These are phyloP conservation scores for Glycine soja DNA, from an alignment of 306 rosid species.

Conservation along the genomic window DNA sequence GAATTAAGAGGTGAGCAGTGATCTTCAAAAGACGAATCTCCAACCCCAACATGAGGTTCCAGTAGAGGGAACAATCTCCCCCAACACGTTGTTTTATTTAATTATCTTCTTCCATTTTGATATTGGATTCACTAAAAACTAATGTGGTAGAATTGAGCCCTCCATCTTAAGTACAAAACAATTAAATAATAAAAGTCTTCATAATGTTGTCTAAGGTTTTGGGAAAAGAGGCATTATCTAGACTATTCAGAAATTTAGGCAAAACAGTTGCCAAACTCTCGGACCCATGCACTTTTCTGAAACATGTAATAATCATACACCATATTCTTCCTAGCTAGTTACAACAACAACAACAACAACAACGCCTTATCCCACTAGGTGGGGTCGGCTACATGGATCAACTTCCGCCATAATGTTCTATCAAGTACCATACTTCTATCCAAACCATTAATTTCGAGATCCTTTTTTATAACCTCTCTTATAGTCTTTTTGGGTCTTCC, in stretches of 20 bases:
- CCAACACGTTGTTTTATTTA: constrained; percentile 30
- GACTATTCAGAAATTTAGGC: constrained; percentile 31
- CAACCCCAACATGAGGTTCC: constrained; percentile 65
- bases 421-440: no score
- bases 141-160: constrained; percentile 36
- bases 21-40: constrained; percentile 44
- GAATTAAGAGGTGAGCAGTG: constrained; percentile 27
- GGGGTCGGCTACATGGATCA: no score
- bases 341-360: no score
- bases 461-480: no score
- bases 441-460: no score
- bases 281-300: constrained; percentile 11
- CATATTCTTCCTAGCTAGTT: neutral
- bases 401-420: no score
- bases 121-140: constrained; percentile 2
- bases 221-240: constrained; percentile 41
- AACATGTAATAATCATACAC: neutral
- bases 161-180: constrained; percentile 30
- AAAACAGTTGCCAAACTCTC: constrained; percentile 33
- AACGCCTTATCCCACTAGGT: no score
- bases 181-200: constrained; percentile 43
- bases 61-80: constrained; percentile 57
- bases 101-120: constrained; percentile 18
- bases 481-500: no score
- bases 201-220: constrained; percentile 45